Base-by-base conservation (phyloP, 106 monocot species). In the Allium cepa region DNA sequence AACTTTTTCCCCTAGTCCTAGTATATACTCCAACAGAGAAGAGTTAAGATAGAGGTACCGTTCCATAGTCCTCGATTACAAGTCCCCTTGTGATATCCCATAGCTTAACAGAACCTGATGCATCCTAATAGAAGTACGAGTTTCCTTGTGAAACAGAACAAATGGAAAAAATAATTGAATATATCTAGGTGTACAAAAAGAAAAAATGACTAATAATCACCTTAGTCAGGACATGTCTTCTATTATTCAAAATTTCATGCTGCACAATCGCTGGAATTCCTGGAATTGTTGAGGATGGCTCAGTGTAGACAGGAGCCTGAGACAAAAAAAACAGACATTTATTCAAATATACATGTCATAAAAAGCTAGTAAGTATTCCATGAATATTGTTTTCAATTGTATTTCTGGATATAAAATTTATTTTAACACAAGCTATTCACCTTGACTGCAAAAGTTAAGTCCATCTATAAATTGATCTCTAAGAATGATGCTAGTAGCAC, bases 161-260 rank as follows among this genome's bases (percentile, higher is more conserved):
- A 45, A 10, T 18, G 68, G 56, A 8, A 36, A 22, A 2, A 45
- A 26, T 56, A 69, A 18, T 17, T 69, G 22, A 28, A 56, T 11
- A 11, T 55, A 55, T 55, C 15, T 4, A 60, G 0, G 6, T n/a
- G 8, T 28, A 28, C 26, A 72, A 17, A 61, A 57, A 67, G 14
- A 68, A 52, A 10, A 45, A 50, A 18, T 36, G 11, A n/a, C 63
- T 47, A 11, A 66, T 74, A 75, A 63, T 79, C 73, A 99, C 97
- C 97, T 99, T 99, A 46, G 97, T 99, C 66, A 99, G 73, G 26
- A 99, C 90, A 57, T 90, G 92, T 71, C 97, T 84, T 85, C 85
- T 89, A 63, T 99, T 90, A 69, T 99, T 99, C 69, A 99, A 81
- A 67, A 99, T 87, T 74, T 99, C 97, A 77, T 99, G 97, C 26